Percentiles rank a stretch among this genome's conserved stretches.
These are phyloP conservation scores for Silybum marianum DNA, from an alignment of 129 eudicot species.

Conservation along the genomic window DNA sequence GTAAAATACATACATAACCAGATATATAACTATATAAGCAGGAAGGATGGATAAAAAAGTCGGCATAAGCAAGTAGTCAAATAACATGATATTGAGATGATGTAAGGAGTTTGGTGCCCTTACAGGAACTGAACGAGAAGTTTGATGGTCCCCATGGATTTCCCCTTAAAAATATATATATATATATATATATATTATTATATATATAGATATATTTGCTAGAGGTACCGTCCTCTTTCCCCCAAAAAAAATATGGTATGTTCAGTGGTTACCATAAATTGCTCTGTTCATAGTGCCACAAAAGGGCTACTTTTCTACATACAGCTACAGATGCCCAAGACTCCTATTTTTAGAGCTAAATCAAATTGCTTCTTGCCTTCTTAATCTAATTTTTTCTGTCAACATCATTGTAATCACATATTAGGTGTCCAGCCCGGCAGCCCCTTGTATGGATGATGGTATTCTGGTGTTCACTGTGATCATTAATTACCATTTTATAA, in stretches of 20 bases:
- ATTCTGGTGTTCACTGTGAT: background rate
- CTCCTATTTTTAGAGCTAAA: background rate
- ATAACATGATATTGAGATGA: background rate
- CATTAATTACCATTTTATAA: background rate
- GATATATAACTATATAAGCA: background rate
- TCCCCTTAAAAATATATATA: too few relatives aligned
- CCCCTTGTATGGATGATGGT: background rate
- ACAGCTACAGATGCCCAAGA: background rate
- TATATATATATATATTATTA: too few relatives aligned
- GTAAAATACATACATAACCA: background rate
- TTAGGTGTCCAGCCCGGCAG: background rate
- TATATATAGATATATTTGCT: too few relatives aligned
- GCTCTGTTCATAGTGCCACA: background rate
- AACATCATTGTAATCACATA: background rate
- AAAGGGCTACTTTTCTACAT: background rate
- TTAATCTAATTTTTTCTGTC: background rate
- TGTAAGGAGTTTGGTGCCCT: background rate
- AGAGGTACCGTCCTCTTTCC: too few relatives aligned
- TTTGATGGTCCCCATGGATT: too few relatives aligned
- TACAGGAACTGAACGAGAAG: constrained; percentile 1
- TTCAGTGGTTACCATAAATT: background rate
- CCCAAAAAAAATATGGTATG: background rate
- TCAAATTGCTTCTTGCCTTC: background rate
- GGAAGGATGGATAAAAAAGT: background rate
- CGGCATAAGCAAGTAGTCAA: background rate